phyloP scores from a whole-genome alignment of 106 monocot genomes.

The Apostasia ramifera region DNA sequence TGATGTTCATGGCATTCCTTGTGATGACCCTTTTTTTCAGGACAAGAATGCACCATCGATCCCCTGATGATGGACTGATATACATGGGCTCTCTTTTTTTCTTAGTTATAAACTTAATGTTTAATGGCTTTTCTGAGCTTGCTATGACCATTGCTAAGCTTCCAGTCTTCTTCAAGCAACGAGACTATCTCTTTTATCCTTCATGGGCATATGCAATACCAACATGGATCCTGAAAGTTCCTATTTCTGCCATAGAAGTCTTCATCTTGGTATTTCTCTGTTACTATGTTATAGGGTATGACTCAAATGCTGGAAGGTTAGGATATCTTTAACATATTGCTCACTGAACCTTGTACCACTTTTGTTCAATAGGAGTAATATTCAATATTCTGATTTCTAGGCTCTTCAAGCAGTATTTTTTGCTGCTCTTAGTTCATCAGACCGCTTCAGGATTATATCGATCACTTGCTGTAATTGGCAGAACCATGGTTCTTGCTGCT shows the following conservation, averaged over 20 bases:
- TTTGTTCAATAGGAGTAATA: too few species aligned
- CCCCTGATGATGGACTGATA: constrained; percentile 1
- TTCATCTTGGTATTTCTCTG: background rate
- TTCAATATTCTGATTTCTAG: constrained; percentile 4
- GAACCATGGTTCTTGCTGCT: constrained; percentile 24
- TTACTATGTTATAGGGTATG: constrained; percentile 15
- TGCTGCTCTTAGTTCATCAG: constrained; percentile 26
- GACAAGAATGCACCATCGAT: constrained; percentile 1
- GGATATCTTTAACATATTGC: background rate
- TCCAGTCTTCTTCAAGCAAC: constrained; percentile 19
- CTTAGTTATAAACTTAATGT: background rate
- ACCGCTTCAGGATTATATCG: constrained; percentile 42
- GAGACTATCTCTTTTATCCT: constrained; percentile 18
- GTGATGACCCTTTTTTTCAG: constrained; percentile 8
- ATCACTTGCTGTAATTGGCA: constrained; percentile 21
- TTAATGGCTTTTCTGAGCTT: constrained; percentile 9
- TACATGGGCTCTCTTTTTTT: constrained; percentile 10
- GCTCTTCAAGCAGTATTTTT: constrained; percentile 35
- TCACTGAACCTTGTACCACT: too few species aligned
- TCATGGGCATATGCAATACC: constrained; percentile 19
- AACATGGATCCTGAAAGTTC: constrained; percentile 13
- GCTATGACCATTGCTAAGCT: constrained; percentile 4
- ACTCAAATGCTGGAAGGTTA: constrained; percentile 13
- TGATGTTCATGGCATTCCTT: constrained; percentile 4
- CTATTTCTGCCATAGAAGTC: constrained; percentile 7